A percentile compares a stretch with the other conserved stretches of the same genome.
These are phyloP conservation scores for Acanthamoeba triangularis DNA, from an alignment of 208 protist species.

Conservation along the genomic window DNA sequence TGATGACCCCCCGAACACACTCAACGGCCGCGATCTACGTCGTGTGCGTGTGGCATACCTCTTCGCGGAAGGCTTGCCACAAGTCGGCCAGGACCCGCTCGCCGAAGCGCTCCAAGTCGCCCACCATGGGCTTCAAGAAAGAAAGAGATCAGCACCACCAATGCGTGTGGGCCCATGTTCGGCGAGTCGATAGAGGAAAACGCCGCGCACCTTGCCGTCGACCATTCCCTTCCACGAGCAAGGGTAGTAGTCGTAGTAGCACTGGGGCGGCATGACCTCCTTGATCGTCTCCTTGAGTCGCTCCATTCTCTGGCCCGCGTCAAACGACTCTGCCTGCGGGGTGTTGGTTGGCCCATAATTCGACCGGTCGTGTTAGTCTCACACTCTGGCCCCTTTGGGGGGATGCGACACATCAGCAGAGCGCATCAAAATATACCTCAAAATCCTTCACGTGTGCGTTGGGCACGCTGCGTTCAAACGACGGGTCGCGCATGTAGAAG, in stretches of 20 bases:
- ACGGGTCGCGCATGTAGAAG: conserved; percentile 91
- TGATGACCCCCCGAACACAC: background rate
- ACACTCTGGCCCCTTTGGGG: background rate
- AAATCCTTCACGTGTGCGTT: conserved; percentile 68
- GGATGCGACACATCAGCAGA: background rate
- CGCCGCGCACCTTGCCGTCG: conserved; percentile 47
- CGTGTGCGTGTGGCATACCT: background rate
- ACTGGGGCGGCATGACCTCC: background rate
- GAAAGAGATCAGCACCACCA: background rate
- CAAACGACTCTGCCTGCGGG: conserved; percentile 21
- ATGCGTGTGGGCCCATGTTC: background rate
- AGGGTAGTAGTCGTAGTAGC: conserved; percentile 14
- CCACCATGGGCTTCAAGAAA: background rate
- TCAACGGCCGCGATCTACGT: background rate
- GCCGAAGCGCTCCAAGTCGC: conserved; percentile 75
- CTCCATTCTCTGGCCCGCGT: conserved; percentile 10
- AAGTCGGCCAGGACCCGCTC: conserved; percentile 77
- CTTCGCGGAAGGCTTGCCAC: conserved; percentile 78
- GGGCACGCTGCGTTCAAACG: conserved; percentile 52
- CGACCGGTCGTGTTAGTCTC: too few species aligned
- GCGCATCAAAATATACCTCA: background rate
- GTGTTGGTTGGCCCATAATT: too few species aligned
- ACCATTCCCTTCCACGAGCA: conserved; percentile 61
- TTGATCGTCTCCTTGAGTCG: conserved; percentile 57
- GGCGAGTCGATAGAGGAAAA: background rate